phyloP scores from a whole-genome alignment of 768 basidiomycete species.

The Naganishia vaughanmartiniae region DNA sequence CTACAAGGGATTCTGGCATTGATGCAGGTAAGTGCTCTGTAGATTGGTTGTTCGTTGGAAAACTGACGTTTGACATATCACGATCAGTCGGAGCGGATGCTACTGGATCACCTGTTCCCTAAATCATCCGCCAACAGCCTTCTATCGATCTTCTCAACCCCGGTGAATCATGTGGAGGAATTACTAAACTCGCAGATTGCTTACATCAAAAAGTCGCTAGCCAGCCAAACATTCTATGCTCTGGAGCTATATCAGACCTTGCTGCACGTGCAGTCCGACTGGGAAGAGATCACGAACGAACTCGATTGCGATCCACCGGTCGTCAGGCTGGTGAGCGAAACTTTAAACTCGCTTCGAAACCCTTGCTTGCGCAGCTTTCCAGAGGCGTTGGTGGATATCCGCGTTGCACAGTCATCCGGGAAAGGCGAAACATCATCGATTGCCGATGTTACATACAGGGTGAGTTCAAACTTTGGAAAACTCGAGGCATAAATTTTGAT shows the following conservation, averaged over 20 bases:
- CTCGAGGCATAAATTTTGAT: not conserved
- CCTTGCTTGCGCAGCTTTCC: conserved; percentile 45
- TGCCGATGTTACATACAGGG: conserved; percentile 42
- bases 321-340: conserved; percentile 9
- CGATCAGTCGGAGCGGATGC: conserved; percentile 44
- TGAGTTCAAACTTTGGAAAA: conserved; percentile 4
- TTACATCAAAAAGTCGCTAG: conserved; percentile 44
- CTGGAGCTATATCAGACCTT: conserved; percentile 46
- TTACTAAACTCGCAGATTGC: conserved; percentile 34
- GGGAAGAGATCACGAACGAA: conserved; percentile 39
- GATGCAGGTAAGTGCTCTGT: conserved; percentile 40
- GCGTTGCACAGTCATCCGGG: conserved; percentile 22
- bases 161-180: conserved; percentile 30
- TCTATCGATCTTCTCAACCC: conserved; percentile 31
- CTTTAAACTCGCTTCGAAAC: conserved; percentile 12
- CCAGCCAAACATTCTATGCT: conserved; percentile 44
- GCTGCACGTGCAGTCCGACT: conserved; percentile 29
- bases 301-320: conserved; percentile 30
- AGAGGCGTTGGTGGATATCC: conserved; percentile 48
- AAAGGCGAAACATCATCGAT: conserved; percentile 35
- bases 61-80: not conserved
- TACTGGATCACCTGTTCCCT: conserved; percentile 45
- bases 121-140: conserved; percentile 33
- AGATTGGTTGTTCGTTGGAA: not conserved
- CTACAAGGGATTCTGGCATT: conserved; percentile 44